Base-by-base conservation (phyloP, 495 filamentous ascomycete species). In the Podospora sp. region DNA sequence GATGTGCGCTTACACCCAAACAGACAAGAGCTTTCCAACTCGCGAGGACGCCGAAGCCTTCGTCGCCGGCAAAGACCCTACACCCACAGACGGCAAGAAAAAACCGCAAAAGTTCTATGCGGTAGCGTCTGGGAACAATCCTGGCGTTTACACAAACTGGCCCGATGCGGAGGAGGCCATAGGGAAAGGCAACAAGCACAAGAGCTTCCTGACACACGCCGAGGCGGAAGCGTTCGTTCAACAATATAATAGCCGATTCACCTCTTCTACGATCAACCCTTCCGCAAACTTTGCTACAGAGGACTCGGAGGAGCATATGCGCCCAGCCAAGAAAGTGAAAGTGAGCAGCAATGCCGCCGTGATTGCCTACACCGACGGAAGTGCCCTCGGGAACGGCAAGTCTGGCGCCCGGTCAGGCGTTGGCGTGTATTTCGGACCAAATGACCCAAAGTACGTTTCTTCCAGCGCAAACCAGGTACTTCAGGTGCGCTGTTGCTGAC, bases 131-230 rank as follows among this genome's bases (percentile, higher is more conserved):
- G 95, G 95, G 52, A 84, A 87, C 65, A 80, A 83, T n/a, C 91
- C 94, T 0, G 94, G 95, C 5, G 89, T 99, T 1, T 99, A 97
- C 77, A 91, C 89, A 6, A 88, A 94, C 63, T 99, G 94, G 94
- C 74, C 83, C n/a, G 84, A 84, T 25, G 92, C 90, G 2, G 85
- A 91, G 68, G 81, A 88, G 63, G 91, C 95, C 64, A 92, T 97
- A 35, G 86, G 80, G 6, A 92, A 92, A 6, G 90, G 87, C 74
- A 89, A 88, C 20, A 93, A 93, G 69, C 92, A 91, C 73, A 91
- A 90, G 77, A 90, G 86, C 61, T 99, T 98, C 65, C 71, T 83
- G 21, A 97, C 90, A 0, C 83, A 87, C 9, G 84, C 83, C 57
- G 94, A 97, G 72, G 95, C 95, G 4, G 88, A 81, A 59, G 76